Conservation (phyloP, 2,329 filamentous ascomycete species). For the Seiridium unicorne region DNA sequence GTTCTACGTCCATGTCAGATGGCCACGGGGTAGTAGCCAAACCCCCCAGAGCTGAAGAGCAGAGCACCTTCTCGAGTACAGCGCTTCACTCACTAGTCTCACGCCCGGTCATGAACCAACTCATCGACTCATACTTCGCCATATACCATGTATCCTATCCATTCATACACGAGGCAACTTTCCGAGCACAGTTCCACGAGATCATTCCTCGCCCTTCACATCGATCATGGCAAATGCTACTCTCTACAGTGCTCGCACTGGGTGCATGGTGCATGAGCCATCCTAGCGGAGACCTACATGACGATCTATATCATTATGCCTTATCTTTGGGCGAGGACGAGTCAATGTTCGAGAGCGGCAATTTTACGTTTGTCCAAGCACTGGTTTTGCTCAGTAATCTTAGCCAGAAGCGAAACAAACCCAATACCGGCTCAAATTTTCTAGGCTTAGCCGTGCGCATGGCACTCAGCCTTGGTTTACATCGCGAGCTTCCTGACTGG, state of each 20-base stretch:
- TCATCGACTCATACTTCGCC: constrained; percentile 39
- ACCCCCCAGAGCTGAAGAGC: not conserved
- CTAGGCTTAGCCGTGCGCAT: constrained; percentile 45
- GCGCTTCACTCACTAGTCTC: constrained; percentile 21
- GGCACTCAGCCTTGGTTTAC: constrained; percentile 44
- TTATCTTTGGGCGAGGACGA: constrained; percentile 24
- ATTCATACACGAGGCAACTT: constrained; percentile 43
- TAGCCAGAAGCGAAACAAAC: constrained; percentile 45
- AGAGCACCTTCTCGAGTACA: constrained; percentile 11
- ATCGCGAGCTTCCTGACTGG: constrained; percentile 38
- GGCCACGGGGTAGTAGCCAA: not conserved
- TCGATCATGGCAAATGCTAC: constrained; percentile 31
- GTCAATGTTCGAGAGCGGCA: constrained; percentile 30
- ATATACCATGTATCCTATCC: constrained; percentile 44
- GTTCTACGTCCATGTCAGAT: constrained; percentile 11
- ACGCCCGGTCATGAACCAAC: constrained; percentile 19
- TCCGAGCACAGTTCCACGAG: constrained; percentile 35
- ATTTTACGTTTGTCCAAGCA: constrained; percentile 29
- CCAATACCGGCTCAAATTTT: constrained; percentile 47
- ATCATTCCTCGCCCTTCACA: constrained; percentile 25
- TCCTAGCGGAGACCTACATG: constrained; percentile 19
- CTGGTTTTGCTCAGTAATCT: constrained; percentile 35
- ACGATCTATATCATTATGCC: constrained; percentile 27
- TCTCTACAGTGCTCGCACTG: constrained; percentile 35
- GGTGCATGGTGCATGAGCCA: constrained; percentile 32